phyloP scores from a whole-genome alignment of 495 filamentous ascomycete species.

The Trypethelium eluteriae region DNA sequence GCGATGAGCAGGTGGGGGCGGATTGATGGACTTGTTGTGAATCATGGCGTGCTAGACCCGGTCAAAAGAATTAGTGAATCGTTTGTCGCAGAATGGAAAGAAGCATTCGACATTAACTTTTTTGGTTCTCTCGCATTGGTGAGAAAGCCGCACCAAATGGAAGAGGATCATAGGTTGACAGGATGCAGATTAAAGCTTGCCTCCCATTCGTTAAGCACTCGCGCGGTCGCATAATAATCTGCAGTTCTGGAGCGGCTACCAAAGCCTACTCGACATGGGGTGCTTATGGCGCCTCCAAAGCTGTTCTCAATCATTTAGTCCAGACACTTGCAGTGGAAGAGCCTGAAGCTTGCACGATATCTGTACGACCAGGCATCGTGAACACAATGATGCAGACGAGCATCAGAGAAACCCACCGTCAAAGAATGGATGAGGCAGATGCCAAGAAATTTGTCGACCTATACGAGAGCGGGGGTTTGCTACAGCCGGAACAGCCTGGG shows the following conservation, averaged over 20 bases:
- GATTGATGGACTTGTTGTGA: constrained; percentile 76
- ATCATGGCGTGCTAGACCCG: constrained; percentile 75
- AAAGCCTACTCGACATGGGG: constrained; percentile 67
- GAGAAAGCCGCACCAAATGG: constrained; percentile 28
- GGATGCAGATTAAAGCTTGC: constrained; percentile 58
- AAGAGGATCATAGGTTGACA: constrained; percentile 22
- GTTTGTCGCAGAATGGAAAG: constrained; percentile 62
- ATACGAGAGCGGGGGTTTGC: constrained; percentile 57
- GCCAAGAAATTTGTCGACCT: constrained; percentile 61
- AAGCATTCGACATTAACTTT: constrained; percentile 73
- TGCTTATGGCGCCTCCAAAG: constrained; percentile 77
- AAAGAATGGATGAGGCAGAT: constrained; percentile 56
- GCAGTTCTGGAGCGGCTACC: constrained; percentile 46
- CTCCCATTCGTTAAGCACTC: constrained; percentile 61
- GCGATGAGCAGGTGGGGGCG: constrained; percentile 58
- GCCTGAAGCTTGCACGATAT: constrained; percentile 60
- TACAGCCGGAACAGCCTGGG: constrained; percentile 78
- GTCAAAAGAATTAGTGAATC: constrained; percentile 63
- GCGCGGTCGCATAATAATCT: constrained; percentile 34
- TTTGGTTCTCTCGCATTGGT: constrained; percentile 74
- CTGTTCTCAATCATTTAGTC: constrained; percentile 76
- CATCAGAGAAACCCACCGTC: constrained; percentile 62
- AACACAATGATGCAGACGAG: constrained; percentile 91
- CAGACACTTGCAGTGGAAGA: constrained; percentile 71
- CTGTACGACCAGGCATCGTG: constrained; percentile 74